phyloP scores from a whole-genome alignment of 257 asterid genomes.

The Solanum chiquidenum region DNA sequence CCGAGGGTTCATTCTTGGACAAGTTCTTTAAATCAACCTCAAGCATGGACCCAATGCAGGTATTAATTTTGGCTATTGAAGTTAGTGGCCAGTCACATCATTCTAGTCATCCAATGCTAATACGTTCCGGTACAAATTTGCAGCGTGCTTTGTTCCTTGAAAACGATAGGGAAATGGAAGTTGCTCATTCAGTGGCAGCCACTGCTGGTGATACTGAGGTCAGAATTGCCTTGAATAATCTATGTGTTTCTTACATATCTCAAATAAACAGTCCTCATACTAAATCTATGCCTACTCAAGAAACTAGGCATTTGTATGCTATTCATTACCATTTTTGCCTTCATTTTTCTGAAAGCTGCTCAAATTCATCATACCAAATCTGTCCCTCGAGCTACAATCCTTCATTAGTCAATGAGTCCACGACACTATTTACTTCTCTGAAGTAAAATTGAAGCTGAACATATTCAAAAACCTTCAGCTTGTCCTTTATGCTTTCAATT shows the following conservation, averaged over 20 bases:
- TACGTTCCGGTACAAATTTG: not conserved
- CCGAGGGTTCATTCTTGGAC: slow-evolving; percentile 76
- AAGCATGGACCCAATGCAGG: slow-evolving; percentile 68
- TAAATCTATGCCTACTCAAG: not conserved
- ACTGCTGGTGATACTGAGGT: slow-evolving; percentile 95
- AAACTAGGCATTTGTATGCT: not conserved
- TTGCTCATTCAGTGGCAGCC: slow-evolving; percentile 92
- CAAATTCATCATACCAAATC: not conserved
- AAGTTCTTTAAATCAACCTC: slow-evolving; percentile 78
- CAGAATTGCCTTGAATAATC: slow-evolving; percentile 6
- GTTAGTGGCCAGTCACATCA: not conserved
- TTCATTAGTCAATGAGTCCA: not conserved
- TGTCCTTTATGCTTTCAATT: not conserved
- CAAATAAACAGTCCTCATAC: not conserved
- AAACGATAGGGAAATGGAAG: slow-evolving; percentile 89
- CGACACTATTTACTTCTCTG: not conserved
- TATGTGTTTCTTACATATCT: not conserved
- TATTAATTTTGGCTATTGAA: not conserved
- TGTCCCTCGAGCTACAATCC: not conserved
- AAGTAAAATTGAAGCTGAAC: not conserved
- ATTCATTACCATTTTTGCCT: not conserved
- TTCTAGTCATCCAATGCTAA: not conserved
- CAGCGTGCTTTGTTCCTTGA: slow-evolving; percentile 92
- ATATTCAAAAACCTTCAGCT: not conserved
- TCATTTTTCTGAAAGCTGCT: not conserved